Evolutionary conservation across 371 early-diverging fungal species (phyloP).

Genomic region (Mortierella sp.): DNA sequence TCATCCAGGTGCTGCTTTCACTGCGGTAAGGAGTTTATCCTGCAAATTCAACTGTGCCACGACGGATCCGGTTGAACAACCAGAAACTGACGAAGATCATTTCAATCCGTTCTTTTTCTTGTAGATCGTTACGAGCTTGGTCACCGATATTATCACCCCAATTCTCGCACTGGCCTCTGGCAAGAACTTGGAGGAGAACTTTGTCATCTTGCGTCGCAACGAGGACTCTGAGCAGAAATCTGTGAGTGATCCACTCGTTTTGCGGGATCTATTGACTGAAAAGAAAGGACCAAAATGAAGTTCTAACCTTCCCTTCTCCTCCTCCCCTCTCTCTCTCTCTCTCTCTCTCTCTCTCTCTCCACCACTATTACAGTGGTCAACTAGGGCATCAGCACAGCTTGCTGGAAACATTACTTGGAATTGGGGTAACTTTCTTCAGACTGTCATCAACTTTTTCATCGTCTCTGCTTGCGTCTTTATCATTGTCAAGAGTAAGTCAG

Average conservation of each 20-base stretch:
- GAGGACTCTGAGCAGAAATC: not conserved
- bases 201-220: conserved; percentile 19
- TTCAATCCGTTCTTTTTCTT: not conserved
- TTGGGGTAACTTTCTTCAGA: conserved; percentile 52
- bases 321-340: not conserved
- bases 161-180: conserved; percentile 41
- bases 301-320: not conserved
- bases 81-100: no score
- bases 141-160: conserved; percentile 49
- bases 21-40: conserved; percentile 30
- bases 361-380: conserved; percentile 8
- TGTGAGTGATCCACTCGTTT: not conserved
- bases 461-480: conserved; percentile 37
- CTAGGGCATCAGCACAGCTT: conserved; percentile 26
- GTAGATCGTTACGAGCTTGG: conserved; percentile 52
- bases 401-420: conserved; percentile 43
- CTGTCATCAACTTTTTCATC: conserved; percentile 52
- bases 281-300: not conserved
- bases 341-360: not conserved
- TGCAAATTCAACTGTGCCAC: no score
- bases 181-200: conserved; percentile 52
- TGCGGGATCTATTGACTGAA: not conserved
- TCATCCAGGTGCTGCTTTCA: conserved; percentile 42
- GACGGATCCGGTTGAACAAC: no score
- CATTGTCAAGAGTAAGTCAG: conserved; percentile 37